Percentiles rank a stretch among this genome's conserved stretches.
Conservation (phyloP, 129 eudicot genomes). For the Chrysanthemum makinoi region DNA sequence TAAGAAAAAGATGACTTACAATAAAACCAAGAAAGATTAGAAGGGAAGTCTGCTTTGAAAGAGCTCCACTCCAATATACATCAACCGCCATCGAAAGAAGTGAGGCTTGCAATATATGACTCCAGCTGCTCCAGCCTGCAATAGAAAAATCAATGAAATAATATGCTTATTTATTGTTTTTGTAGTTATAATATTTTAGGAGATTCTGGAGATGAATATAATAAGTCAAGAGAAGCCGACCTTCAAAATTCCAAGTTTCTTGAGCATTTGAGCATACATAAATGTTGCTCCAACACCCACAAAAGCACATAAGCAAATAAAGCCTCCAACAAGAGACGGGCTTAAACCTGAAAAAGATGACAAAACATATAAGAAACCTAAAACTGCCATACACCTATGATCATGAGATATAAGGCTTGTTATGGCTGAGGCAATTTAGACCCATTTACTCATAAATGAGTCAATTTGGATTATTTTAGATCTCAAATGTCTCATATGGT, state of each 20-base stretch:
- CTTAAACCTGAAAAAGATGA: constrained; percentile 60
- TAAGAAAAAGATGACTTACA: constrained; percentile 47
- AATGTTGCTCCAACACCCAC: too few relatives aligned
- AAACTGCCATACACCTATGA: neutral
- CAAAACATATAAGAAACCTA: constrained; percentile 22
- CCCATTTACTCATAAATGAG: too few relatives aligned
- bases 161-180: too few relatives aligned
- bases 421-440: neutral
- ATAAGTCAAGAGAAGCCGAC: constrained; percentile 61
- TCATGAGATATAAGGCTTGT: neutral
- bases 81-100: constrained; percentile 81
- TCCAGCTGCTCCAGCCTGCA: constrained; percentile 99
- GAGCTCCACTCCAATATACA: constrained; percentile 87
- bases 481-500: too few relatives aligned
- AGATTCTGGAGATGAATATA: constrained; percentile 97
- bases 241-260: too few relatives aligned
- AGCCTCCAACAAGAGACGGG: constrained; percentile 46
- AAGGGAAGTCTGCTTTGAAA: constrained; percentile 69
- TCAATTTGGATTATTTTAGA: too few relatives aligned
- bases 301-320: too few relatives aligned
- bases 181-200: constrained; percentile 66
- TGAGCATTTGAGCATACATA: too few relatives aligned
- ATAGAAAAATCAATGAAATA: constrained; percentile 44
- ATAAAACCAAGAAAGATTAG: constrained; percentile 71
- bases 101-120: constrained; percentile 78